Evolutionary conservation across 441 rosid genomes (phyloP).

Genomic region (Euphorbia celastroides): DNA sequence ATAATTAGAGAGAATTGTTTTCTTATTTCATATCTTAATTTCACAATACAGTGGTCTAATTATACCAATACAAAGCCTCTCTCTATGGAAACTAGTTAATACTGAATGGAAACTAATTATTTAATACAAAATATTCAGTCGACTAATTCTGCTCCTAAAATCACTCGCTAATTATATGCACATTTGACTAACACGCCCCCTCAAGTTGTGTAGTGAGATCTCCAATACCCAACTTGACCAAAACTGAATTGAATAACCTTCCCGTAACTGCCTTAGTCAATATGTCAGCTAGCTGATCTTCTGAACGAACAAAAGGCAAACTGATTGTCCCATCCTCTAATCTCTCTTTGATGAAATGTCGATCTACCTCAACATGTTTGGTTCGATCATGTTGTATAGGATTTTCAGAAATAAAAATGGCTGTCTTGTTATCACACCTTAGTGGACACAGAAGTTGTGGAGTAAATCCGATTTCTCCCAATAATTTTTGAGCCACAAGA

Average conservation of each 20-base stretch:
- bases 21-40: too few species aligned
- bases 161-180: too few species aligned
- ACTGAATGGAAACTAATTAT: too few species aligned
- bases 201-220: background rate
- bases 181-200: background rate
- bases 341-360: too few species aligned
- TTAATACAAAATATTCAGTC: too few species aligned
- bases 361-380: too few species aligned
- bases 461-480: background rate
- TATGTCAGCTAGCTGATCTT: background rate
- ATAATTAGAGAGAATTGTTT: too few species aligned
- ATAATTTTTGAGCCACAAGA: background rate
- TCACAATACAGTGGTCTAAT: too few species aligned
- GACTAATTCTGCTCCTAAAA: too few species aligned
- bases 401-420: background rate
- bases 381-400: too few species aligned
- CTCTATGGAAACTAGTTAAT: too few species aligned
- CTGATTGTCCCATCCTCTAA: background rate
- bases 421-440: background rate
- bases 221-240: background rate
- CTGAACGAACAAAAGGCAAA: background rate
- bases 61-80: too few species aligned
- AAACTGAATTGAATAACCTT: background rate
- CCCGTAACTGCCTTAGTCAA: background rate
- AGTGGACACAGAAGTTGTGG: background rate